Conservation (phyloP, 805 yeast species). For the Scheffersomyces spartinae region DNA sequence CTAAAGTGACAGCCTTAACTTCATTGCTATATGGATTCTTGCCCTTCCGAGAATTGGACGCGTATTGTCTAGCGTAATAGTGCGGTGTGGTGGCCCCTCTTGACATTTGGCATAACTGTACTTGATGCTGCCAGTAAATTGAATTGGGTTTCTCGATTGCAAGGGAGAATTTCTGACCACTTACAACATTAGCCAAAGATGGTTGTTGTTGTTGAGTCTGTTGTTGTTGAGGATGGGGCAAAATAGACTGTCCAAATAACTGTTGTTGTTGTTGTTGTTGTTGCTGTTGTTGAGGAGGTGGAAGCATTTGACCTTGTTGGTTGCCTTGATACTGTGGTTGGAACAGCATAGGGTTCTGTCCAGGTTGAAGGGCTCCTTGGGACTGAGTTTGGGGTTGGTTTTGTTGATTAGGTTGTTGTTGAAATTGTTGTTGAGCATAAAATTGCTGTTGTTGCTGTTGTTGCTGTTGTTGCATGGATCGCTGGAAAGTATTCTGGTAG, state of each 20-base stretch:
- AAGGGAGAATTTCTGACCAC: conserved; percentile 21
- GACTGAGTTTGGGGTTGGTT: conserved; percentile 7
- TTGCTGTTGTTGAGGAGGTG: conserved; percentile 18
- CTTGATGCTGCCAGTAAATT: conserved; percentile 69
- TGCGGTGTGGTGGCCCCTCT: conserved; percentile 59
- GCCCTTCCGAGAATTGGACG: conserved; percentile 46
- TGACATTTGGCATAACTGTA: conserved; percentile 59
- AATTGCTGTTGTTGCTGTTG: conserved; percentile 14
- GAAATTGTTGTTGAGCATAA: conserved; percentile 12
- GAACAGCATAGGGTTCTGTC: too few relatives aligned
- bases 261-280: conserved; percentile 17
- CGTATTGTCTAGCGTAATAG: conserved; percentile 76
- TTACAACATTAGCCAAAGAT: conserved; percentile 11
- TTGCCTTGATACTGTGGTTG: conserved; percentile 10
- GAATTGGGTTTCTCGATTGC: conserved; percentile 30
- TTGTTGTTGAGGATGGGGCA: conserved; percentile 9
- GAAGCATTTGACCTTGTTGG: conserved; percentile 8
- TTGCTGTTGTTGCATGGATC: conserved; percentile 18
- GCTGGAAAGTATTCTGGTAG: conserved; percentile 26
- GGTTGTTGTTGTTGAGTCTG: conserved; percentile 8
- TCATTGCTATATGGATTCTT: conserved; percentile 25
- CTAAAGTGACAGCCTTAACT: conserved; percentile 23
- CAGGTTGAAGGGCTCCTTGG: not conserved
- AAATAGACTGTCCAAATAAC: conserved; percentile 11
- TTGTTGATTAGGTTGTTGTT: conserved; percentile 12